Conservation (phyloP, 2,329 filamentous ascomycete genomes). For the Sarocladium oryzae region DNA sequence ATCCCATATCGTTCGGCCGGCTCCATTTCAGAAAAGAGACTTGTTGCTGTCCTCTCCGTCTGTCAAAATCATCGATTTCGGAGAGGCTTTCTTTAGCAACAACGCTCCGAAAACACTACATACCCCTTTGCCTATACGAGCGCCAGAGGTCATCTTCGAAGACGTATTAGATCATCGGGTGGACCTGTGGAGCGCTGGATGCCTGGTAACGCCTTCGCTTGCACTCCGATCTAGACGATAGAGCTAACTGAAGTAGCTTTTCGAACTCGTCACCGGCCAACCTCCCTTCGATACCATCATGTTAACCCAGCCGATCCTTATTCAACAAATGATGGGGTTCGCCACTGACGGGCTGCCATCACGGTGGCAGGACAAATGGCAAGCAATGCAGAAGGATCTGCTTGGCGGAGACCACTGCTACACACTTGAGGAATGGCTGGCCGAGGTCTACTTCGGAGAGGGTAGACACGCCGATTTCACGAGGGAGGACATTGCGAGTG, state of each 20-base stretch:
- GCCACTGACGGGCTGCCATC: slow-evolving; percentile 12
- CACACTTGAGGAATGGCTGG: slow-evolving; percentile 14
- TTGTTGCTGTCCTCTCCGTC: slow-evolving; percentile 4
- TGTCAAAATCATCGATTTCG: slow-evolving; percentile 19
- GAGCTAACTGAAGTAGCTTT: slow-evolving; percentile 11
- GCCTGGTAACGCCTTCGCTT: slow-evolving; percentile 13
- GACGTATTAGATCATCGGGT: slow-evolving; percentile 15
- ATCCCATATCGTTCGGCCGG: slow-evolving; percentile 12
- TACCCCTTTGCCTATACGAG: slow-evolving; percentile 15
- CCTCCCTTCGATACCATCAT: slow-evolving; percentile 17
- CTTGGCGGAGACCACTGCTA: not conserved
- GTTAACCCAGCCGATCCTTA: slow-evolving; percentile 11
- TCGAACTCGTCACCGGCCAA: slow-evolving; percentile 19
- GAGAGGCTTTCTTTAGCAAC: slow-evolving; percentile 14
- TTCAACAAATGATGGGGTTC: slow-evolving; percentile 15
- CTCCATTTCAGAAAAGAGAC: slow-evolving; percentile 1
- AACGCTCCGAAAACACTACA: slow-evolving; percentile 10
- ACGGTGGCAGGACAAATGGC: slow-evolving; percentile 14
- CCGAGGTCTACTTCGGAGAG: slow-evolving; percentile 15
- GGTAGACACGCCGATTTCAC: slow-evolving; percentile 11
- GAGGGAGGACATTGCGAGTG: not conserved
- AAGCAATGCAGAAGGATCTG: slow-evolving; percentile 8
- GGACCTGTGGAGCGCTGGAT: slow-evolving; percentile 17
- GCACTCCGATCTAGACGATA: not conserved
- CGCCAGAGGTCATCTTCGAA: slow-evolving; percentile 18